Conservation (phyloP, 352 stramenopile species). For the Phytophthora podocarpi region DNA sequence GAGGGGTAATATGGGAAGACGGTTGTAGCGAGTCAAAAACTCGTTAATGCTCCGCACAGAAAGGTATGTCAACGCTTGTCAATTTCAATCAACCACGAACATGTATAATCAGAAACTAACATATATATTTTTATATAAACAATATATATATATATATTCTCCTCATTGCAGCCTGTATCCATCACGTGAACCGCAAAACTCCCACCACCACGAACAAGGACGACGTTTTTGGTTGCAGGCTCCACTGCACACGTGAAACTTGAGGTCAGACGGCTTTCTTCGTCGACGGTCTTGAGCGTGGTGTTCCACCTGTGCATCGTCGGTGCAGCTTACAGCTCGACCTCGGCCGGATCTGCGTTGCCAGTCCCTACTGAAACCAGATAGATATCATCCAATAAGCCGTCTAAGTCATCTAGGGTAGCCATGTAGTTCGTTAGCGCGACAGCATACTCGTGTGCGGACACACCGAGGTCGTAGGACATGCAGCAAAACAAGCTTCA, state of each 20-base stretch:
- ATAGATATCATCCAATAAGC: conserved; percentile 2
- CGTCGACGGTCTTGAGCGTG: not conserved
- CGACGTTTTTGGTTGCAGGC: conserved; percentile 2
- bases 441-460: not conserved
- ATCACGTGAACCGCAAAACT: conserved; percentile 6
- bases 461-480: not conserved
- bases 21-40: not conserved
- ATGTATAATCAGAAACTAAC: not conserved
- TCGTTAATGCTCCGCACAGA: conserved; percentile 11
- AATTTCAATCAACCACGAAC: conserved; percentile 5
- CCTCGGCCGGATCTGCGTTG: not conserved
- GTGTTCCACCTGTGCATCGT: conserved; percentile 12
- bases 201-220: conserved; percentile 2
- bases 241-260: not conserved
- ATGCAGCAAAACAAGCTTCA: conserved; percentile 11
- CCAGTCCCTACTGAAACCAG: not conserved
- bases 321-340: conserved; percentile 5
- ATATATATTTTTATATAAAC: conserved; percentile 2
- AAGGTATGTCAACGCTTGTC: conserved; percentile 8
- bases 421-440: conserved; percentile 1
- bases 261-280: not conserved
- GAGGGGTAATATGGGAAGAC: not conserved
- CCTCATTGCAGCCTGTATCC: no score
- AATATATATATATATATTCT: no score
- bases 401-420: not conserved